Evolutionary conservation across 1,139 yeast genomes (phyloP).

Genomic region (Sugiyamaella castrensis): DNA sequence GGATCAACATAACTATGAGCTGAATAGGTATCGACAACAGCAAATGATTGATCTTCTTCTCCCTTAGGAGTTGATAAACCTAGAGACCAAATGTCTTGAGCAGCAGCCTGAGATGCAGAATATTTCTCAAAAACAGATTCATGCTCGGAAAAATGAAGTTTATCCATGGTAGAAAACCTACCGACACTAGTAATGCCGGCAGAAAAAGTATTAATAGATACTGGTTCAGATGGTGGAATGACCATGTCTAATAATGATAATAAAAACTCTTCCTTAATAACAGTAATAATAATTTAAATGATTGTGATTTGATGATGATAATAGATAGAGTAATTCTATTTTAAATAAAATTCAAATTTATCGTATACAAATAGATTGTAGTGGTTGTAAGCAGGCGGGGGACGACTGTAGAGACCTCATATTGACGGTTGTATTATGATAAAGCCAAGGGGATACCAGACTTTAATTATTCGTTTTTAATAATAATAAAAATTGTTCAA

Average conservation of each 20-base stretch:
- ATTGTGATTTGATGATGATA: not conserved
- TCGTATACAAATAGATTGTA: conserved; percentile 12
- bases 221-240: conserved; percentile 7
- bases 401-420: conserved; percentile 18
- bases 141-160: conserved; percentile 26
- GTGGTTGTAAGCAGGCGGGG: conserved; percentile 13
- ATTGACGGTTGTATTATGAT: conserved; percentile 15
- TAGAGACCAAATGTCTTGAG: conserved; percentile 27
- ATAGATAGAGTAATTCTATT: conserved; percentile 1
- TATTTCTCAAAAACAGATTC: conserved; percentile 35
- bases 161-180: not conserved
- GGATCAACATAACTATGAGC: conserved; percentile 21
- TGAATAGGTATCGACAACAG: conserved; percentile 12
- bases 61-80: conserved; percentile 19
- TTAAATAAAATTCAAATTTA: conserved; percentile 3
- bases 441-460: conserved; percentile 11
- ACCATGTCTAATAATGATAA: conserved; percentile 11
- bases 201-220: not conserved
- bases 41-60: conserved; percentile 18
- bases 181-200: not conserved
- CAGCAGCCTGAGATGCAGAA: conserved; percentile 33
- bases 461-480: conserved; percentile 12
- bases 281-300: not conserved
- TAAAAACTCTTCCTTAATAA: conserved; percentile 6
- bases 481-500: conserved; percentile 3